phyloP scores from a whole-genome alignment of 2,329 filamentous ascomycete genomes.

The Penicillium rolfsii region DNA sequence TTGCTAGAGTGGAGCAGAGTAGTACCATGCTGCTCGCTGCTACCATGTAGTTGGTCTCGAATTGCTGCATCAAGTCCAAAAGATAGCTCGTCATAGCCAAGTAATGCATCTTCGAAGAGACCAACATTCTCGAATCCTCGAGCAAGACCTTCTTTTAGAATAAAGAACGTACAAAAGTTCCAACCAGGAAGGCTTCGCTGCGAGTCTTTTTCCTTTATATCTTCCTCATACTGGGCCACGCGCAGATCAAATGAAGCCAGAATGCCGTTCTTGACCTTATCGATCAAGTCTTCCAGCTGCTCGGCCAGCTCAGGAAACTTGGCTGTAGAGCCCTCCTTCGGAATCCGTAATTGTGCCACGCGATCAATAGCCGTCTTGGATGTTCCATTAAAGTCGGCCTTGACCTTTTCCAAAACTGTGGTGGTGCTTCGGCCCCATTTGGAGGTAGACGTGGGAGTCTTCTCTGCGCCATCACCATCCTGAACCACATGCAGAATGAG shows the following conservation, averaged over 20 bases:
- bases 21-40: constrained; percentile 68
- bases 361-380: constrained; percentile 75
- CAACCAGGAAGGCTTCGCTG: constrained; percentile 87
- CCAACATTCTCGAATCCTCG: constrained; percentile 95
- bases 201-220: constrained; percentile 90
- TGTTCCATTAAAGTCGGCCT: constrained; percentile 83
- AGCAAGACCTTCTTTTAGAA: constrained; percentile 92
- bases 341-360: constrained; percentile 81
- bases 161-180: constrained; percentile 99
- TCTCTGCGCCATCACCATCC: constrained; percentile 70
- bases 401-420: constrained; percentile 85
- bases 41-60: constrained; percentile 68
- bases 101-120: constrained; percentile 89
- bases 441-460: constrained; percentile 60
- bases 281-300: constrained; percentile 81
- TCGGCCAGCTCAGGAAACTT: constrained; percentile 79
- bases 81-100: constrained; percentile 91
- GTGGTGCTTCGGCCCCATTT: constrained; percentile 79
- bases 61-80: constrained; percentile 83
- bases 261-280: constrained; percentile 85
- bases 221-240: constrained; percentile 93
- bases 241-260: constrained; percentile 86
- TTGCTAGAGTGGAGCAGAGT: constrained; percentile 73
- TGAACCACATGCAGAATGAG: constrained; percentile 91
- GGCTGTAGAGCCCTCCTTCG: constrained; percentile 48